A percentile compares a stretch with the other conserved stretches of the same genome.
phyloP scores from a whole-genome alignment of 495 filamentous ascomycete genomes.

The Penicillium mononematosum region DNA sequence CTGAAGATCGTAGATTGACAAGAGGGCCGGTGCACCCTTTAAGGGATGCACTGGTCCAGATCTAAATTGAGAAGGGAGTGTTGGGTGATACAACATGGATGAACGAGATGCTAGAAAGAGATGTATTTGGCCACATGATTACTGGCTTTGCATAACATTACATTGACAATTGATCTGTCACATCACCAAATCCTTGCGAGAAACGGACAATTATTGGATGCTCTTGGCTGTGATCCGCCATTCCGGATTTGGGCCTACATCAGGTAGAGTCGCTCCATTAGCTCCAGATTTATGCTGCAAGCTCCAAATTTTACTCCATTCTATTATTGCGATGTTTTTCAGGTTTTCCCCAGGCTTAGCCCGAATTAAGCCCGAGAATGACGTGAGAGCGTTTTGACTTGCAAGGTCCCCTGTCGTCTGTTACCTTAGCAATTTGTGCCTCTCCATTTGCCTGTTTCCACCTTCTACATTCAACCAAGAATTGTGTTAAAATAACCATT shows the following conservation, averaged over 20 bases:
- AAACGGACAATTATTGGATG: conserved; percentile 22
- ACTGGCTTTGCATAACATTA: conserved; percentile 1
- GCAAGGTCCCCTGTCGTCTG: background rate
- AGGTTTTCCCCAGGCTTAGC: background rate
- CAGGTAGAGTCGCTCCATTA: background rate
- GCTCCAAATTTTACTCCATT: background rate
- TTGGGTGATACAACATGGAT: background rate
- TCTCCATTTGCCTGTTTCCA: background rate
- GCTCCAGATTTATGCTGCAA: background rate
- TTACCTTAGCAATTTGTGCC: background rate
- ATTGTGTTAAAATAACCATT: conserved; percentile 14
- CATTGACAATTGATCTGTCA: conserved; percentile 3
- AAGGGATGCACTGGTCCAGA: background rate
- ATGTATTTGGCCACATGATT: conserved; percentile 2
- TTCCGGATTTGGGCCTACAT: too few species aligned
- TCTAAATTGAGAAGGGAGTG: conserved; percentile 3
- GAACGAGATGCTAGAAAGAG: background rate
- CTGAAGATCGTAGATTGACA: conserved; percentile 8
- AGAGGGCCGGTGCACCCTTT: conserved; percentile 3
- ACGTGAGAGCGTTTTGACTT: background rate
- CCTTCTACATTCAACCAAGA: background rate
- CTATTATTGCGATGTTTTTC: background rate
- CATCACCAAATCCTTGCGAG: background rate
- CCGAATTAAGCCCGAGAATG: background rate
- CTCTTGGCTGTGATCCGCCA: conserved; percentile 15